Percentiles rank a stretch among this genome's conserved stretches.
Conservation (phyloP, 208 protist genomes). For the Crithidia mellificae region DNA sequence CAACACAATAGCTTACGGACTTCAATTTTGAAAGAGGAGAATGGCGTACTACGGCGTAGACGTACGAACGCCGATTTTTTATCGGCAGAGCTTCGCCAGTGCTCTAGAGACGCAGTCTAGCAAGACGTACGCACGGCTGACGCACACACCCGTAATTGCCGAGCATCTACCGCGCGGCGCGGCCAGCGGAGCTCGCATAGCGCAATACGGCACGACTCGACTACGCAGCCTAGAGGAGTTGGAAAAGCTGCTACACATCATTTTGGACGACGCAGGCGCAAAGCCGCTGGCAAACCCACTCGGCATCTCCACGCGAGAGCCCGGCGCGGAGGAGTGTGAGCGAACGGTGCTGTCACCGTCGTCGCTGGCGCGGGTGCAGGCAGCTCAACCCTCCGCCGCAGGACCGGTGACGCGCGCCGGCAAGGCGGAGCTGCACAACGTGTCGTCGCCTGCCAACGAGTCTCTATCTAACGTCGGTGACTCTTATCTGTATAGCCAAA, state of each 20-base stretch:
- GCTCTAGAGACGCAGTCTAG: constrained; percentile 40
- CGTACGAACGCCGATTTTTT: constrained; percentile 50
- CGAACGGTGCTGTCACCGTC: neutral
- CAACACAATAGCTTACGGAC: too few relatives aligned
- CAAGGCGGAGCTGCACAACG: neutral
- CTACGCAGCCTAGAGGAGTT: constrained; percentile 42
- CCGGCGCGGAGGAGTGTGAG: constrained; percentile 6
- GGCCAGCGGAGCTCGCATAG: constrained; percentile 35
- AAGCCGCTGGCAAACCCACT: neutral
- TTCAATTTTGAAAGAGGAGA: too few relatives aligned
- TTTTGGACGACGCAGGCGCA: constrained; percentile 10
- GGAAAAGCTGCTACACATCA: constrained; percentile 24
- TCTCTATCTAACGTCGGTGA: neutral
- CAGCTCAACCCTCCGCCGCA: neutral
- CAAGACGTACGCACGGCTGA: constrained; percentile 42
- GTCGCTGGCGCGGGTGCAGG: neutral
- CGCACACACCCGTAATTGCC: constrained; percentile 48
- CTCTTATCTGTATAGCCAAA: neutral
- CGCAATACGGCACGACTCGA: constrained; percentile 30
- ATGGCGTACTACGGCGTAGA: constrained; percentile 28
- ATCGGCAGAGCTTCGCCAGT: constrained; percentile 49
- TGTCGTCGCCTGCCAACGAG: neutral
- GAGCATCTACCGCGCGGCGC: constrained; percentile 32
- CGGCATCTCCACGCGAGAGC: constrained; percentile 7
- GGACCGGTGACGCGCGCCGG: neutral